Evolutionary conservation across 352 stramenopile species (phyloP).

Genomic region (Globisporangium orthogonon): DNA sequence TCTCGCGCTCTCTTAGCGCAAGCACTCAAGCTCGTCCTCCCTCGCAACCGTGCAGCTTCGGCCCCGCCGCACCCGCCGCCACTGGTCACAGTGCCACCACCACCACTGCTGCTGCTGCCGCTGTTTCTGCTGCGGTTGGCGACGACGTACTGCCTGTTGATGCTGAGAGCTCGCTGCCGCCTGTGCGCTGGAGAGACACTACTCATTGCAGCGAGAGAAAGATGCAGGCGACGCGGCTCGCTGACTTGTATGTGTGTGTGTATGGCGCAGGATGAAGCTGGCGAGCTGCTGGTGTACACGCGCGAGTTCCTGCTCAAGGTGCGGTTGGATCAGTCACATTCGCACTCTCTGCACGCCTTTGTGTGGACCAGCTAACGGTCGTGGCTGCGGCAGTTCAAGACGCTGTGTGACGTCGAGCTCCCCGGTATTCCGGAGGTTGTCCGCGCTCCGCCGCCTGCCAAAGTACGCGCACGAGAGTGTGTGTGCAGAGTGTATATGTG

Average conservation of each 20-base stretch:
- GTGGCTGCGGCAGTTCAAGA: slow-evolving; percentile 34
- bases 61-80: not conserved
- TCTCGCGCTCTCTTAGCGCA: not conserved
- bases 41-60: not conserved
- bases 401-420: slow-evolving; percentile 36
- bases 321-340: not conserved
- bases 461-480: slow-evolving; percentile 17
- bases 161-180: not conserved
- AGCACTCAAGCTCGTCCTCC: not conserved
- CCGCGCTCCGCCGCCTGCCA: slow-evolving; percentile 24
- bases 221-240: not conserved
- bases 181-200: not conserved
- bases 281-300: slow-evolving; percentile 41
- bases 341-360: not conserved
- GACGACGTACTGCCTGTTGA: not conserved
- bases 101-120: not conserved
- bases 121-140: not conserved
- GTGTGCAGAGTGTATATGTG: not conserved
- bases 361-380: not conserved
- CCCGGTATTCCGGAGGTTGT: slow-evolving; percentile 40
- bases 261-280: slow-evolving; percentile 12
- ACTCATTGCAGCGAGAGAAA: not conserved
- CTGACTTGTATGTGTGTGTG: not conserved
- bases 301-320: slow-evolving; percentile 56
- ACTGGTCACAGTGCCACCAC: not conserved